These are phyloP conservation scores for Venustampulla echinocandica DNA, from an alignment of 495 filamentous ascomycete species.

Conservation along the genomic window DNA sequence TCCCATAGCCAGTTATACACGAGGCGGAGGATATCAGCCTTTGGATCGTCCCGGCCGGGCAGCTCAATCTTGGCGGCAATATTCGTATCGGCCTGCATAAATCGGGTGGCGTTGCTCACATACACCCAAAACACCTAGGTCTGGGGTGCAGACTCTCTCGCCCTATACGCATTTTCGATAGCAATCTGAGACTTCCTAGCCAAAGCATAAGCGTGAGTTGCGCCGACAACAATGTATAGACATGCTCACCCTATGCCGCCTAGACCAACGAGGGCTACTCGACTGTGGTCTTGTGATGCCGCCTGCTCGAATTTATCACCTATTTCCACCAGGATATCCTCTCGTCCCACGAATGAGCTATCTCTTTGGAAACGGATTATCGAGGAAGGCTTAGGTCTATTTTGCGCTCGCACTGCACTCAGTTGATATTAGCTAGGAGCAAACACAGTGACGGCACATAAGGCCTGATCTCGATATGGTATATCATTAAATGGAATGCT, in stretches of 20 bases:
- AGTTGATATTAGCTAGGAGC: too few species aligned
- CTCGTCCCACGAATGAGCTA: too few species aligned
- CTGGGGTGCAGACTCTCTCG: slow-evolving; percentile 21
- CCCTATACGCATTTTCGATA: slow-evolving; percentile 35
- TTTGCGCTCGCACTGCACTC: too few species aligned
- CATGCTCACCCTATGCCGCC: slow-evolving; percentile 5
- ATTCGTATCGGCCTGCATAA: slow-evolving; percentile 33
- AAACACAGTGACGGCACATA: too few species aligned
- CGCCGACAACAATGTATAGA: background rate
- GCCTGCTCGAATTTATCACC: too few species aligned
- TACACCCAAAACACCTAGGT: slow-evolving; percentile 39
- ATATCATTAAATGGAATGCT: too few species aligned
- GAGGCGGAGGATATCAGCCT: slow-evolving; percentile 27
- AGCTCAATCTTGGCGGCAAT: slow-evolving; percentile 31
- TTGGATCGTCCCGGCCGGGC: slow-evolving; percentile 22
- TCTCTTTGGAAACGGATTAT: too few species aligned
- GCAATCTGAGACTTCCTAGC: slow-evolving; percentile 45
- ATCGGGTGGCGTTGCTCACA: slow-evolving; percentile 24
- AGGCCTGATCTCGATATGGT: too few species aligned
- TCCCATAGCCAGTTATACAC: slow-evolving; percentile 30
- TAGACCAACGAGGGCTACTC: slow-evolving; percentile 6
- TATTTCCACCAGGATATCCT: too few species aligned
- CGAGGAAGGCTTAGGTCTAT: too few species aligned
- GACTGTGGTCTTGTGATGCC: too few species aligned
- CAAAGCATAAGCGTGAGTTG: too few species aligned